Conservation (phyloP, 169 alveolate species). For the Plasmodium relictum region DNA sequence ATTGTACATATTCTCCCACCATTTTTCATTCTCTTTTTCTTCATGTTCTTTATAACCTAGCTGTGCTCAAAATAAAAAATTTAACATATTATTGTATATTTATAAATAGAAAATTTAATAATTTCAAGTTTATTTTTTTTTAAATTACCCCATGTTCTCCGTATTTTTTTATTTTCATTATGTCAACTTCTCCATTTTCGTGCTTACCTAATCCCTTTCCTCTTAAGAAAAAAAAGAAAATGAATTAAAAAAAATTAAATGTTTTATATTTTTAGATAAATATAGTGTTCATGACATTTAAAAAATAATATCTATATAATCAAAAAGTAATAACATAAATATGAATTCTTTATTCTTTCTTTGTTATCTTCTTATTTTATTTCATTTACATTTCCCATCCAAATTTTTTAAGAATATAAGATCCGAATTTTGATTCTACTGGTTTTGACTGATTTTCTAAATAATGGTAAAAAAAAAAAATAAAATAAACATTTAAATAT, state of each 20-base stretch:
- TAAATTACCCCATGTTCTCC: conserved; percentile 76
- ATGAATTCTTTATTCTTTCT: neutral
- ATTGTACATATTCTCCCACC: conserved; percentile 77
- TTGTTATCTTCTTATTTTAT: neutral
- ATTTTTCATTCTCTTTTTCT: conserved; percentile 22
- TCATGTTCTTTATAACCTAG: conserved; percentile 60
- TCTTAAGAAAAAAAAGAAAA: conserved; percentile 21
- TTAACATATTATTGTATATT: neutral
- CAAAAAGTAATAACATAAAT: neutral
- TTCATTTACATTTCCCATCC: conserved; percentile 72
- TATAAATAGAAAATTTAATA: neutral
- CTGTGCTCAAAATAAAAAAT: conserved; percentile 10
- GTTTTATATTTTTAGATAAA: conserved; percentile 4
- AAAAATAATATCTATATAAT: neutral
- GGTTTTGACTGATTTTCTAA: conserved; percentile 73
- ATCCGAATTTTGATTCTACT: conserved; percentile 73
- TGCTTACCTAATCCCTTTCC: conserved; percentile 73
- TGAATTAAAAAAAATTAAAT: neutral
- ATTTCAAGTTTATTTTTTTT: neutral
- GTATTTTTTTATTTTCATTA: conserved; percentile 60
- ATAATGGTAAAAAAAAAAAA: conserved; percentile 1
- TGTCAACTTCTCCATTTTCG: conserved; percentile 65
- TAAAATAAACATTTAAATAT: neutral
- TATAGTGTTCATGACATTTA: neutral
- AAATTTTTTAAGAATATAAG: conserved; percentile 61